Base-by-base conservation (phyloP, 2,329 filamentous ascomycete species). In the Penicillium sp. region DNA sequence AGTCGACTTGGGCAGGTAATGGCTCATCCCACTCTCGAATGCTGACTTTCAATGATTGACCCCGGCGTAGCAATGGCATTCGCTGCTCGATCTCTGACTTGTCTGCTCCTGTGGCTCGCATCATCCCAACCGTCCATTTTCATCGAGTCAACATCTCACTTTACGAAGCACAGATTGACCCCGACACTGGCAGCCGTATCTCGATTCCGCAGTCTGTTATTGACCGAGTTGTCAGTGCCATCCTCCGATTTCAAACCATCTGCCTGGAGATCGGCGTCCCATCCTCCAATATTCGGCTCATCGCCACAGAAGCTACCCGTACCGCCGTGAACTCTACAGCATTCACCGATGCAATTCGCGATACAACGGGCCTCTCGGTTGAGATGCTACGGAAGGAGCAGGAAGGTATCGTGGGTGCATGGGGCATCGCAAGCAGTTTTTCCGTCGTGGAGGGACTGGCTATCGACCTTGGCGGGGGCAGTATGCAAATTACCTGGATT, bases 291-390 rank as follows among this genome's bases (percentile, higher is more conserved):
- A 80, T 91, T 50, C 80, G 81, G 12, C 80, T 95, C 8, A 81
- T 95, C 41, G 90, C 89, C n/a, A 95, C 90, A 0, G 89, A 95
- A 68, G 90, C 90, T 4, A 92, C 91, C 69, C 82, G 90, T 33
- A 86, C 82, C 28, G 88, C 90, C 3, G 69, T 80, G 55, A 95
- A 95, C 63, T 82, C 84, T 2, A 73, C 75, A n/a, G 78, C 81
- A 1, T 88, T 93, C 72, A 77, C 88, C 1, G 66, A 73, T 0
- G 78, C 80, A 28, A 90, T 95, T 53, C 72, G 76, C 31, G 63
- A 75, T 1, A 74, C 75, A 4, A 84, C 83, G 0, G 85, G 82
- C 1, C 81, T 89, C 66, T 72, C 73, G 1, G 87, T 95, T 1
- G 78, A 83, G 47, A 78, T 95, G 49, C 74, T 95, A n/a, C 78